Base-by-base conservation (phyloP, 257 asterid genomes). In the Forsythia suspensa region DNA sequence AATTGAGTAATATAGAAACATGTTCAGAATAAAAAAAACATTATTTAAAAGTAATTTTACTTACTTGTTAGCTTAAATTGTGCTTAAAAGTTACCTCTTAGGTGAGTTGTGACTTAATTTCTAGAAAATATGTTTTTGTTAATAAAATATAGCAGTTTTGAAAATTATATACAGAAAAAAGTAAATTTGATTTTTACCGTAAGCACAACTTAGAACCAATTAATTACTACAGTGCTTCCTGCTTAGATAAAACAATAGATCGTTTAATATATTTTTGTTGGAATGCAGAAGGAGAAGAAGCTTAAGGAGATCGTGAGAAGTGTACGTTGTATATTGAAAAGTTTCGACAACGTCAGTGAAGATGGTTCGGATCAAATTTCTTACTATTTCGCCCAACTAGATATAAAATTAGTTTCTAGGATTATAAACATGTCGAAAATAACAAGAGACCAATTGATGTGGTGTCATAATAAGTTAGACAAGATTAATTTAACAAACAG, bases 201-300 rank as follows among this genome's bases (percentile, higher is more conserved):
- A 29, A 29, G 34, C 34, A 29, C 34, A 29, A 29, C 34, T 29
- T 29, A 29, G 34, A 29, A 29, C 34, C 34, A 1, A 29, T 29
- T 29, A 29, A 29, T 29, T 29, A 29, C 34, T 29, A 29, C 34
- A 29, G 1, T 29, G 34, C 34, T 29, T 29, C 34, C 34, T 29
- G 34, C 34, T 29, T 29, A 7, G 15, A n/a, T 59, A 6, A 59
- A 29, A 20, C 29, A 5, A 16, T 55, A 55, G 7, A 55, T 55
- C 65, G 3, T n/a, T n/a, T 59, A 20, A 59, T 8, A 9, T 59
- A 20, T 11, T 15, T 51, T 4, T 63, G 7, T 63, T 63, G 8
- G 70, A 63, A 46, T 84, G 91, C 97, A 96, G 98, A 94, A 91
- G 84, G 97, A 91, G 84, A 92, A 84, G 88, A 96, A 86, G 88